Base-by-base conservation (phyloP, 2,329 filamentous ascomycete genomes). In the Cladosporium austrohemisphaericum region DNA sequence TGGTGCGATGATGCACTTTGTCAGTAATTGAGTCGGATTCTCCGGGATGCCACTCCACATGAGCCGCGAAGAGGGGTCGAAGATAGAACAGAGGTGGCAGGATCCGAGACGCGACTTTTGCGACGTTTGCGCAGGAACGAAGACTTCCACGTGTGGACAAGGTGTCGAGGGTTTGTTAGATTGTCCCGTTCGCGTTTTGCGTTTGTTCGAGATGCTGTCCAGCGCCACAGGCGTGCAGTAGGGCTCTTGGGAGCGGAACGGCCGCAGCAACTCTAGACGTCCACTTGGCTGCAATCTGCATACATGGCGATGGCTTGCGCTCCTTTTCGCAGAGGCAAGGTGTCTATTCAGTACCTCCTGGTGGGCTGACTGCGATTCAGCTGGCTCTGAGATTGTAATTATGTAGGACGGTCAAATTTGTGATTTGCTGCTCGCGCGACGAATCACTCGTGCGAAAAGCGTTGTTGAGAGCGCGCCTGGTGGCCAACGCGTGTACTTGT, bases 171-270 rank as follows among this genome's bases (percentile, higher is more conserved):
- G 11, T 11, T 26, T 26, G 4, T 8, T 29, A 41, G 25, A 31
- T 20, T 31, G 25, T 26, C 23, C 28, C 38, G 38, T 28, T 40
- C 26, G 38, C 28, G 20, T 36, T 45, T 26, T 35, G 41, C 41
- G 8, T 20, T 44, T 19, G 41, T 45, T 45, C 41, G 41, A 45
- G 41, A 35, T 45, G 7, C 41, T 26, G 14, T 9, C 22, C 5
- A 29, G 22, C 23, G 22, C 31, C 14, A 25, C 7, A 5, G 38
- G 9, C 19, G 2, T 33, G 22, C 41, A 45, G 41, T 45, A 35
- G 38, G 18, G 38, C 13, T n/a, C n/a, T n/a, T n/a, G n/a, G n/a
- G n/a, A n/a, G 28, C 28, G 16, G 28, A 25, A n/a, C 16, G 13
- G 28, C 28, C 11, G 28, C 28, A 18, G 29, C 29, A 35, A 45